Evolutionary conservation across 2,329 filamentous ascomycete species (phyloP), one percentile per base, ranked within the genome.

Genomic region (Aspergillus tubingensis): DNA sequence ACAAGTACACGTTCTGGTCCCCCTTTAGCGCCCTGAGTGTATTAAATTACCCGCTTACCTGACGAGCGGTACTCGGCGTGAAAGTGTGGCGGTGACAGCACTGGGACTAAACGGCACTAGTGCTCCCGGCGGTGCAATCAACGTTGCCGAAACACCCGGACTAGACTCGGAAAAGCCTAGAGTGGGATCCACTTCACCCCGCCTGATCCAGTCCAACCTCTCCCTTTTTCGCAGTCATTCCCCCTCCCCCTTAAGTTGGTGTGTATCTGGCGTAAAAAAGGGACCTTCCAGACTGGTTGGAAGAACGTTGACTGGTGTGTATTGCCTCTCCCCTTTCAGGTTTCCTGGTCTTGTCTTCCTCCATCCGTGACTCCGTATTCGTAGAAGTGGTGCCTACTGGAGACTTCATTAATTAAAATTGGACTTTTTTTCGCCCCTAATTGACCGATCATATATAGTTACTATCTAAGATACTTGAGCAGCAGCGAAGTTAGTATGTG

Each of bases 1-100:
- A 36, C 32, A 36, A 36, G 32, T 19, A 44, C 41, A 44, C 41
- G 41, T 44, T 44, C 41, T 44, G 41, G 41, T 44, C 41, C 41
- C 41, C 41, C 41, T 44, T 44, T 44, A 44, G 41, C 41, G 41
- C 41, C 41, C 32, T 23, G 41, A 8, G n/a, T 27, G 23, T 30
- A 27, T 17, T 17, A 17, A n/a, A 27, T 50, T 50, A 50, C 47
- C 25, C n/a, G 15, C 47, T 50, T 50, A 50, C 47, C 47, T 27
- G 25, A 50, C 47, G 47, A 17, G 47, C 47, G 25, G 47, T 50
- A 50, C 47, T 30, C n/a, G 25, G 47, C 25, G 23, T 50, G 25
- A 50, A 43, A 48, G 58, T 59, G 62, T 64, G 59, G 64, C 62
- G 64, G 64, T 66, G 64, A 64, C 64, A 63, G 64, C 60, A 59